Conservation (phyloP, 2,329 filamentous ascomycete genomes). For the Lomentospora prolificans region DNA sequence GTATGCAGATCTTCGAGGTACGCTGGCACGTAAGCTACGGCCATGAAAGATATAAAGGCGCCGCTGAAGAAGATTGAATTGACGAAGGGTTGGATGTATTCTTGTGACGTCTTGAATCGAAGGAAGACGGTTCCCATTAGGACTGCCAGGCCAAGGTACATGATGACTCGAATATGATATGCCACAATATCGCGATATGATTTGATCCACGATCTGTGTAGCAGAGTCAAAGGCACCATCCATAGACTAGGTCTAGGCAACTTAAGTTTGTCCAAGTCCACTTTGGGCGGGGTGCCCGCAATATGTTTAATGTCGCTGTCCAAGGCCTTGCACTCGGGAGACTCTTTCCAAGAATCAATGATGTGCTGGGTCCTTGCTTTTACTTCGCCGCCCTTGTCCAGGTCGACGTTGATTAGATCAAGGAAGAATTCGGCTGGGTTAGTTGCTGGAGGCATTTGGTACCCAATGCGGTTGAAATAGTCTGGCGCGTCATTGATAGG, state of each 20-base stretch:
- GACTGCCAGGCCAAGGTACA: slow-evolving; percentile 68
- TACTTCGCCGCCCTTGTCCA: slow-evolving; percentile 40
- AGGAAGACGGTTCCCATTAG: slow-evolving; percentile 88
- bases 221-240: slow-evolving; percentile 50
- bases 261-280: slow-evolving; percentile 7
- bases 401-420: slow-evolving; percentile 70
- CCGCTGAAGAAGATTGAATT: slow-evolving; percentile 73
- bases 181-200: slow-evolving; percentile 74
- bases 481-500: slow-evolving; percentile 42
- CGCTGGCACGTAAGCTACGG: slow-evolving; percentile 74
- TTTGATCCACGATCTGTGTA: slow-evolving; percentile 76
- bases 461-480: slow-evolving; percentile 55
- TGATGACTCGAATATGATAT: slow-evolving; percentile 71
- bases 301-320: slow-evolving; percentile 17
- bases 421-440: slow-evolving; percentile 77
- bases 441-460: slow-evolving; percentile 55
- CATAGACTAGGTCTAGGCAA: slow-evolving; percentile 32
- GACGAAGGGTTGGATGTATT: slow-evolving; percentile 69
- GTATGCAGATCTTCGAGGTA: slow-evolving; percentile 69
- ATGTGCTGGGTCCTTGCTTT: slow-evolving; percentile 37
- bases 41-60: slow-evolving; percentile 73
- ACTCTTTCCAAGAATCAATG: slow-evolving; percentile 45
- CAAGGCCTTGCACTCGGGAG: slow-evolving; percentile 10
- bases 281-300: slow-evolving; percentile 18
- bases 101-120: slow-evolving; percentile 56